Percentiles rank a stretch among this genome's conserved stretches.
These are phyloP conservation scores for Fraxinus ornus DNA, from an alignment of 305 asterid species.

Conservation along the genomic window DNA sequence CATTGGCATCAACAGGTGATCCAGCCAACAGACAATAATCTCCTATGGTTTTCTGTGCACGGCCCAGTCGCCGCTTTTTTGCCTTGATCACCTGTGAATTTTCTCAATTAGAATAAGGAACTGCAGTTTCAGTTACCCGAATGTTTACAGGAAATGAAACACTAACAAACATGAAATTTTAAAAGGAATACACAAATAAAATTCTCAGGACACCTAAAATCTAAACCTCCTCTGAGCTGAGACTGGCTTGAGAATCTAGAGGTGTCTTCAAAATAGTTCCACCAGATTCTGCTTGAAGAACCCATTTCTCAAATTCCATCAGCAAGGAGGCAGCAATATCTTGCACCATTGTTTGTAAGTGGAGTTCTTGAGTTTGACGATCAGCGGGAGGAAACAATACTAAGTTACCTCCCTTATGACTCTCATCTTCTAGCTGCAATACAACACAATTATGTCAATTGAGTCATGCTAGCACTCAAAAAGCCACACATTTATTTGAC, in stretches of 20 bases:
- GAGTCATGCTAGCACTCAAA: constrained; percentile 4
- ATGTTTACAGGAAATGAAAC: constrained; percentile 7
- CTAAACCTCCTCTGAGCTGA: constrained; percentile 98
- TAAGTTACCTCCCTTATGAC: constrained; percentile 68
- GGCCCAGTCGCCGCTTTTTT: constrained; percentile 89
- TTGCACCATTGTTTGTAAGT: constrained; percentile 94
- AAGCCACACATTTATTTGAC: background rate
- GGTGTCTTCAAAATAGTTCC: constrained; percentile 96
- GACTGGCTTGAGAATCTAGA: constrained; percentile 97
- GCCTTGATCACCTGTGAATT: constrained; percentile 85
- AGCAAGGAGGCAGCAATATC: constrained; percentile 89
- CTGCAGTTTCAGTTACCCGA: constrained; percentile 14
- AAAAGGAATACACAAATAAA: constrained; percentile 29
- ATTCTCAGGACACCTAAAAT: constrained; percentile 74
- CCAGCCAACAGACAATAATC: constrained; percentile 96
- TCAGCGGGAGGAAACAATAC: constrained; percentile 93
- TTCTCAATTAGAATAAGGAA: constrained; percentile 23
- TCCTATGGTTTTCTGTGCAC: constrained; percentile 97
- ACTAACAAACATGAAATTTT: constrained; percentile 15
- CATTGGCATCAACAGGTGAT: constrained; percentile 97
- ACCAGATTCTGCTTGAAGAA: constrained; percentile 85
- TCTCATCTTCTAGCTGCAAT: constrained; percentile 83
- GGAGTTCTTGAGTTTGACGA: constrained; percentile 86
- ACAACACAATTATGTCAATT: constrained; percentile 12
- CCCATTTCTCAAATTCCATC: constrained; percentile 98